Evolutionary conservation across 768 basidiomycete genomes (phyloP), one percentile per base, ranked within the genome.

Genomic region (Pleurotus citrinopileatus): DNA sequence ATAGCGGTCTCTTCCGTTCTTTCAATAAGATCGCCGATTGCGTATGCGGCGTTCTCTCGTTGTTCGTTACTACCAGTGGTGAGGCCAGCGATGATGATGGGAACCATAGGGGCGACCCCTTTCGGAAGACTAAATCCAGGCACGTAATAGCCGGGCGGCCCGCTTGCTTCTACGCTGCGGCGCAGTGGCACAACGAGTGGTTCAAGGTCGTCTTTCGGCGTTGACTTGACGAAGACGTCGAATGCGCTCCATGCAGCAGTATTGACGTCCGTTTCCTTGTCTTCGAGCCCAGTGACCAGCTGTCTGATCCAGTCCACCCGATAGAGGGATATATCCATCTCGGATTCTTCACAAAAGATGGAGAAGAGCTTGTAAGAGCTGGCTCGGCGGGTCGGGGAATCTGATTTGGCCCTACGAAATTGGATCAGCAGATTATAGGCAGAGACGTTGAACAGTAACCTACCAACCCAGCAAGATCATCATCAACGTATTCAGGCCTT

Each of bases 61-160:
- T 94, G 93, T 56, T 98, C 95, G 68, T 95, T 95, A 67, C 83
- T 98, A 29, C 96, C 96, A 2, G 87, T 90, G 0, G 94, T 93
- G 29, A 98, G 87, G 60, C 96, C 96, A 2, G 91, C 89, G 40
- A 96, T 87, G 65, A 95, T 84, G 62, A 95, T 84, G 1, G 92
- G 92, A 0, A 97, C 88, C 4, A 86, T 77, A 0, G 94, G 87
- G 19, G 89, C 79, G 20, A 94, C 65, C 71, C 94, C 94, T 67
- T 94, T 95, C 12, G 83, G 79, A 10, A 90, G 73, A 53, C 83
- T 86, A 78, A 96, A 94, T 3, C 97, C 95, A 5, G 93, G 87
- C 3, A 98, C 91, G 4, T 71, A 72, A 17, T 76, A 74, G 2
- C 93, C 92, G 0, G 89, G 89, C 0, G 83, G 80, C 5, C 93